Conservation (phyloP, 257 asterid genomes). For the Linaria vulgaris region DNA sequence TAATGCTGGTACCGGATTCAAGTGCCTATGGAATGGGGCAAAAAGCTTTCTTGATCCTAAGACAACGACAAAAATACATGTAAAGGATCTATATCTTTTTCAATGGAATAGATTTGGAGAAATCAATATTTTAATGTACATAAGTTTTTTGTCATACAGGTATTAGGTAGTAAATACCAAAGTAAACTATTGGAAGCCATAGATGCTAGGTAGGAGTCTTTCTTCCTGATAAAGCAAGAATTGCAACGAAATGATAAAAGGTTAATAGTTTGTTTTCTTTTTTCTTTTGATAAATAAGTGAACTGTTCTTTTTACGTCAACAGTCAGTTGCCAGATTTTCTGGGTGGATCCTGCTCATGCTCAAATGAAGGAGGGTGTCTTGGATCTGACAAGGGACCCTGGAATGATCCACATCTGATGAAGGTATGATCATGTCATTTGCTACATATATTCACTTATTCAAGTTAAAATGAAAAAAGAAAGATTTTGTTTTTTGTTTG, state of each 20-base stretch:
- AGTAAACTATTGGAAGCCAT: conserved; percentile 70
- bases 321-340: conserved; percentile 98
- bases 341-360: conserved; percentile 92
- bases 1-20: conserved; percentile 93
- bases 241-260: conserved; percentile 9
- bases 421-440: conserved; percentile 54
- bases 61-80: conserved; percentile 88
- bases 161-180: conserved; percentile 79
- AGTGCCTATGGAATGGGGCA: conserved; percentile 70
- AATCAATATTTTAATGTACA: conserved; percentile 25
- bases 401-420: conserved; percentile 79
- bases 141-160: conserved; percentile 49
- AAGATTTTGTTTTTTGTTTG: conserved; percentile 14
- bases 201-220: conserved; percentile 63
- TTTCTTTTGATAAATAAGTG: too few species aligned
- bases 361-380: conserved; percentile 86
- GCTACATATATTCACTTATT: conserved; percentile 9
- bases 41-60: conserved; percentile 92
- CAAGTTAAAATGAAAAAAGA: conserved; percentile 12
- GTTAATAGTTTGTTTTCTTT: too few species aligned
- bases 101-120: conserved; percentile 17
- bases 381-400: conserved; percentile 87
- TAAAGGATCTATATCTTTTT: conserved; percentile 31
- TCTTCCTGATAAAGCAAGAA: conserved; percentile 22
- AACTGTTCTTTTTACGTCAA: conserved; percentile 26